phyloP scores from a whole-genome alignment of 2,329 filamentous ascomycete genomes.

The Huntiella abstrusa region DNA sequence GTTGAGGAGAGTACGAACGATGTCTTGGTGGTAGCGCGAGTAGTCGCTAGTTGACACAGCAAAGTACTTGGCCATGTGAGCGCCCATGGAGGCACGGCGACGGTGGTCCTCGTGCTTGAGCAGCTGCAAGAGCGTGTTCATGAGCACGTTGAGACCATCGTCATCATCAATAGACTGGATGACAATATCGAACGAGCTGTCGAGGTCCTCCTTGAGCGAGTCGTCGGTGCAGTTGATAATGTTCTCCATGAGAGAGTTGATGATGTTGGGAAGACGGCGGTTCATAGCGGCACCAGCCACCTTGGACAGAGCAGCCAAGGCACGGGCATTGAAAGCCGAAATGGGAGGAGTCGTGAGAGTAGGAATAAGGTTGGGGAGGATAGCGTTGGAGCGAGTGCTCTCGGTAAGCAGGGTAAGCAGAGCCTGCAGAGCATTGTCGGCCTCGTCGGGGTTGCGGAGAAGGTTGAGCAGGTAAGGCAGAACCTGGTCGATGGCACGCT shows the following conservation, averaged over 20 bases:
- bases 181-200: constrained; percentile 70
- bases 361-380: constrained; percentile 86
- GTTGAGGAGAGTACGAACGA: constrained; percentile 75
- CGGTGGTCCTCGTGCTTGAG: constrained; percentile 86
- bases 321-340: constrained; percentile 83
- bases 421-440: constrained; percentile 80
- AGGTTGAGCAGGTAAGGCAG: constrained; percentile 79
- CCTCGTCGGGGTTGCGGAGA: constrained; percentile 68
- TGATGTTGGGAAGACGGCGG: constrained; percentile 67
- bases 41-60: constrained; percentile 65
- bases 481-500: constrained; percentile 87
- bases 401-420: constrained; percentile 89
- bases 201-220: constrained; percentile 52
- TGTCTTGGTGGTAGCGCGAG: constrained; percentile 87
- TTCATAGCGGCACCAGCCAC: constrained; percentile 87
- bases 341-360: constrained; percentile 83
- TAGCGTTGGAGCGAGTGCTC: constrained; percentile 83
- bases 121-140: constrained; percentile 78
- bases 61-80: constrained; percentile 77
- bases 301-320: constrained; percentile 77
- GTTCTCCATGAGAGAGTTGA: constrained; percentile 89
- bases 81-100: constrained; percentile 58
- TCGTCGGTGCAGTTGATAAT: constrained; percentile 63
- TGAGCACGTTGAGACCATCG: constrained; percentile 85
- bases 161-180: constrained; percentile 86